Conservation (phyloP, 2,329 filamentous ascomycete genomes). For the Pseudogymnoascus sp. region DNA sequence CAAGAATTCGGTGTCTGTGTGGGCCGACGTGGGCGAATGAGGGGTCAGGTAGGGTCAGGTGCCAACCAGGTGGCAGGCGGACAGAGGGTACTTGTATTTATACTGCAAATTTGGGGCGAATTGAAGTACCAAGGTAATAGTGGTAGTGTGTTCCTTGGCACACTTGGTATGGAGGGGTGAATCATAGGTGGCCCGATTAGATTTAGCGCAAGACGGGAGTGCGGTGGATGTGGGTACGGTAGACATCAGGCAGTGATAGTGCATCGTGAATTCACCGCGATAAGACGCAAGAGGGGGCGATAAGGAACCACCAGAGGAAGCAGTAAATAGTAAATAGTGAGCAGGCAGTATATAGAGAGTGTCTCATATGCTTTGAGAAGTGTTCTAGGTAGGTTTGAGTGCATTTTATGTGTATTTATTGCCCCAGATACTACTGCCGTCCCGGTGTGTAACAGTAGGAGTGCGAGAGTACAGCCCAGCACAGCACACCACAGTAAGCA, state of each 20-base stretch:
- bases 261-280: background rate
- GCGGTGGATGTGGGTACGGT: background rate
- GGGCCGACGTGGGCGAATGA: slow-evolving; percentile 3
- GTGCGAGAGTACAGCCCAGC: background rate
- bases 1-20: background rate
- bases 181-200: background rate
- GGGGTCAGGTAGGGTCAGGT: slow-evolving; percentile 4
- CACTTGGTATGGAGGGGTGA: background rate
- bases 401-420: background rate
- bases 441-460: background rate
- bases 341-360: background rate
- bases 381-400: background rate
- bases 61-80: slow-evolving; percentile 6
- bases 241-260: slow-evolving; percentile 1
- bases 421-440: background rate
- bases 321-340: background rate
- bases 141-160: background rate
- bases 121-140: background rate
- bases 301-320: background rate
- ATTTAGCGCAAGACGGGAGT: background rate
- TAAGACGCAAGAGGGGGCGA: background rate
- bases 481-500: background rate
- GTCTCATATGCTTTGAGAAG: background rate
- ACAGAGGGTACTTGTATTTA: background rate
- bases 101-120: background rate